These are phyloP conservation scores for Saccharomyces hybrid DNA, from an alignment of 1,139 yeast species.

Conservation along the genomic window DNA sequence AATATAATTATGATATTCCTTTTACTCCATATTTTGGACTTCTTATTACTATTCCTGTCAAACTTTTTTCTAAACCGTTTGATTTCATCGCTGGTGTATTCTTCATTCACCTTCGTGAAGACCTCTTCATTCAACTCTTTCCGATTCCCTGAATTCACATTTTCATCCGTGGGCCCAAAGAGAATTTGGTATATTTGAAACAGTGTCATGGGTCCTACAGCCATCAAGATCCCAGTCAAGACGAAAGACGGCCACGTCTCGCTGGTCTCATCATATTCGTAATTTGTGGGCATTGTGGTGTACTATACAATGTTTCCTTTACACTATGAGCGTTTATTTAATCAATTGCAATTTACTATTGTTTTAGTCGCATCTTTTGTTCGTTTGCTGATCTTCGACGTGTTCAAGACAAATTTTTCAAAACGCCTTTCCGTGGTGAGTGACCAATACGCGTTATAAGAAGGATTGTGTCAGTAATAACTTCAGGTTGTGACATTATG, in stretches of 20 bases:
- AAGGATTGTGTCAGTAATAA: not conserved
- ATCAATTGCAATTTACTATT: not conserved
- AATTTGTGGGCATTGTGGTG: conserved; percentile 33
- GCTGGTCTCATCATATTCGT: conserved; percentile 81
- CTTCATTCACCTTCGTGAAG: conserved; percentile 16
- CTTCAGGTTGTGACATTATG: not conserved
- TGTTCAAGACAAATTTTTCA: not conserved
- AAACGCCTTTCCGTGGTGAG: not conserved
- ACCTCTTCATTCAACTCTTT: conserved; percentile 9
- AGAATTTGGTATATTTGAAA: conserved; percentile 34
- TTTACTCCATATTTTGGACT: conserved; percentile 40
- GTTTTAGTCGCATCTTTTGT: not conserved
- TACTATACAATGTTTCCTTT: not conserved
- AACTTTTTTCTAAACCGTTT: conserved; percentile 37
- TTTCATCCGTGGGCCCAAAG: conserved; percentile 8
- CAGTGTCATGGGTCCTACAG: conserved; percentile 64
- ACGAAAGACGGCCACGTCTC: conserved; percentile 96
- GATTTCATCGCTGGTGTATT: conserved; percentile 37
- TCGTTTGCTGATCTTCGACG: not conserved
- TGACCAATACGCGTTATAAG: not conserved
- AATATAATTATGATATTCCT: conserved; percentile 41
- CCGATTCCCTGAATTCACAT: conserved; percentile 11
- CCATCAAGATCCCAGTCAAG: conserved; percentile 59
- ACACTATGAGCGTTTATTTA: not conserved
- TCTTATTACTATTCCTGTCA: conserved; percentile 19